A percentile compares a stretch with the other conserved stretches of the same genome.
These are phyloP conservation scores for Begonia masoniana DNA, from an alignment of 306 rosid species.

Conservation along the genomic window DNA sequence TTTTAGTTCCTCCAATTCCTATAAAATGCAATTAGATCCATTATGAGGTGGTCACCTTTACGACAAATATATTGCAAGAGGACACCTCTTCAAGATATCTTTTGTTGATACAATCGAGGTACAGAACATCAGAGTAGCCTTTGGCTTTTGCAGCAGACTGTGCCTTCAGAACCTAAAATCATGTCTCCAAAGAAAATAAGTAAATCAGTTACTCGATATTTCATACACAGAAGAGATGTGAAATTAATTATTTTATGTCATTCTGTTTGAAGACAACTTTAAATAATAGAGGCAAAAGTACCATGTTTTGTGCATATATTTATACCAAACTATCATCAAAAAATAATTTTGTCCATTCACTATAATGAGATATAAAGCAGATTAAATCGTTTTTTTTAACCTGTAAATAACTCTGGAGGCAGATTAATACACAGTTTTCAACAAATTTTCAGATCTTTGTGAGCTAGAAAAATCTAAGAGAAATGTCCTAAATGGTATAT, in stretches of 20 bases:
- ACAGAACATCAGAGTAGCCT: slow-evolving; percentile 90
- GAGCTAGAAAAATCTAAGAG: neutral
- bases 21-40: no score
- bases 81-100: slow-evolving; percentile 96
- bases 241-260: no score
- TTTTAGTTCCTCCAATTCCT: no score
- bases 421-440: neutral
- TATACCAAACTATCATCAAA: neutral
- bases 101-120: slow-evolving; percentile 86
- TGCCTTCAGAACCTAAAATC: slow-evolving; percentile 75
- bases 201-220: no score
- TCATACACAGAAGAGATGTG: no score
- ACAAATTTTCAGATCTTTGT: neutral
- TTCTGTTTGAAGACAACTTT: no score
- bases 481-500: neutral
- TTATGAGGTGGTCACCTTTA: slow-evolving; percentile 44
- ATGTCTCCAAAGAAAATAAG: neutral
- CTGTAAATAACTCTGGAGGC: no score
- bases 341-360: neutral
- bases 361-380: no score
- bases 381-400: no score
- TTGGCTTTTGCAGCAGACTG: slow-evolving; percentile 84
- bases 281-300: no score
- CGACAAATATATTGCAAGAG: slow-evolving; percentile 90
- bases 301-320: neutral